phyloP scores from a whole-genome alignment of 208 protist species.

The Leishmania tropica region DNA sequence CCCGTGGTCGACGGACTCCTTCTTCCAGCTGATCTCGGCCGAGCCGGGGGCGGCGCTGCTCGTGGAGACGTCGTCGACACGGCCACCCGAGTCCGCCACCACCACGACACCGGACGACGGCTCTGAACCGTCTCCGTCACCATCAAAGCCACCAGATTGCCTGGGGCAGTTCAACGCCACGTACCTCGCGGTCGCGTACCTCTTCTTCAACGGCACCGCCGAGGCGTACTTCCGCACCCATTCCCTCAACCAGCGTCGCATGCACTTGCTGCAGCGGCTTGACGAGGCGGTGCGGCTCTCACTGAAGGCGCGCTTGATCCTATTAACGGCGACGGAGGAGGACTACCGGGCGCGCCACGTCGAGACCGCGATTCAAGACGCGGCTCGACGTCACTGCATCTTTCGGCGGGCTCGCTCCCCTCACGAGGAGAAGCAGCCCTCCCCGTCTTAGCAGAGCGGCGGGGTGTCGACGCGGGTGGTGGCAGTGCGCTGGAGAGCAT shows the following conservation, averaged over 20 bases:
- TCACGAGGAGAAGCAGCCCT: not conserved
- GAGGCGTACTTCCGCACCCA: slow-evolving; percentile 35
- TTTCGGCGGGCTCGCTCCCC: slow-evolving; percentile 22
- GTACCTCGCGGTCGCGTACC: slow-evolving; percentile 27
- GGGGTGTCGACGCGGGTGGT: not conserved
- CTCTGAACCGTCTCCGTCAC: not conserved
- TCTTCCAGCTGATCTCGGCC: no score
- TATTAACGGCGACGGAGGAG: slow-evolving; percentile 34
- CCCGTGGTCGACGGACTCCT: no score
- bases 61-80: no score
- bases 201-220: slow-evolving; percentile 49
- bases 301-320: slow-evolving; percentile 38
- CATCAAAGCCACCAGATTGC: not conserved
- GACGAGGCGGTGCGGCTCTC: slow-evolving; percentile 35
- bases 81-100: no score
- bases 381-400: slow-evolving; percentile 22
- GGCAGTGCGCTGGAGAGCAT: not conserved
- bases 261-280: slow-evolving; percentile 36
- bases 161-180: slow-evolving; percentile 3
- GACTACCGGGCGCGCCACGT: slow-evolving; percentile 42
- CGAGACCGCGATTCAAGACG: slow-evolving; percentile 35
- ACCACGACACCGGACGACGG: no score
- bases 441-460: not conserved
- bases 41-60: no score
- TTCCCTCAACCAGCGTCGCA: slow-evolving; percentile 36